A percentile compares a stretch with the other conserved stretches of the same genome.
These are phyloP conservation scores for Fraxinus sp. DNA, from an alignment of 305 asterid species.

Conservation along the genomic window DNA sequence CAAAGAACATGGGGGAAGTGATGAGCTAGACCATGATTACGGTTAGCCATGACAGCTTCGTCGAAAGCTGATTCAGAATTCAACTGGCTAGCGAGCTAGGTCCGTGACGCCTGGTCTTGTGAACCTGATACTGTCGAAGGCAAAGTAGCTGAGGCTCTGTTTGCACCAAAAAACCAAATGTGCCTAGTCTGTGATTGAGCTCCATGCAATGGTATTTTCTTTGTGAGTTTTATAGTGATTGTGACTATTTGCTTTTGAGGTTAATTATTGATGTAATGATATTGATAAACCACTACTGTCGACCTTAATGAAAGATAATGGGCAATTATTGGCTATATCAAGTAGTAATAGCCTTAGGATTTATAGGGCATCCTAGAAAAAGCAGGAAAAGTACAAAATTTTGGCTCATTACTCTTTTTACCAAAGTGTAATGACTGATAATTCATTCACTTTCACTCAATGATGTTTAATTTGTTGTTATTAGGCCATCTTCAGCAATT, in stretches of 20 bases:
- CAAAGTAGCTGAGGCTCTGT: not conserved
- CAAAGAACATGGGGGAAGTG: not conserved
- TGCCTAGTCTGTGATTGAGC: not conserved
- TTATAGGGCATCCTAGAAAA: not conserved
- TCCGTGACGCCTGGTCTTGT: not conserved
- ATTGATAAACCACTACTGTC: not conserved
- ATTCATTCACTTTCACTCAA: not conserved
- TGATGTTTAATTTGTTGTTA: not conserved
- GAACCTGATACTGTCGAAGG: not conserved
- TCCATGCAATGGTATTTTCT: not conserved
- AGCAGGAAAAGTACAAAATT: not conserved
- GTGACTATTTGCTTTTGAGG: constrained; percentile 2
- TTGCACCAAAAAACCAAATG: not conserved
- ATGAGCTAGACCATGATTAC: not conserved
- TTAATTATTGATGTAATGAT: not conserved
- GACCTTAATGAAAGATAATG: not conserved
- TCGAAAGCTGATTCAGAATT: not conserved
- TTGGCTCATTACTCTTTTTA: not conserved
- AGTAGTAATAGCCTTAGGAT: not conserved
- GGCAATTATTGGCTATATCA: constrained; percentile 8
- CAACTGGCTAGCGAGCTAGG: not conserved
- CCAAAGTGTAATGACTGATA: not conserved
- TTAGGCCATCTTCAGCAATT: not conserved
- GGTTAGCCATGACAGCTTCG: not conserved
- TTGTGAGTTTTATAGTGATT: not conserved